A percentile compares a stretch with the other conserved stretches of the same genome.
Conservation (phyloP, 2,329 filamentous ascomycete species). For the Rachicladosporium sp. region DNA sequence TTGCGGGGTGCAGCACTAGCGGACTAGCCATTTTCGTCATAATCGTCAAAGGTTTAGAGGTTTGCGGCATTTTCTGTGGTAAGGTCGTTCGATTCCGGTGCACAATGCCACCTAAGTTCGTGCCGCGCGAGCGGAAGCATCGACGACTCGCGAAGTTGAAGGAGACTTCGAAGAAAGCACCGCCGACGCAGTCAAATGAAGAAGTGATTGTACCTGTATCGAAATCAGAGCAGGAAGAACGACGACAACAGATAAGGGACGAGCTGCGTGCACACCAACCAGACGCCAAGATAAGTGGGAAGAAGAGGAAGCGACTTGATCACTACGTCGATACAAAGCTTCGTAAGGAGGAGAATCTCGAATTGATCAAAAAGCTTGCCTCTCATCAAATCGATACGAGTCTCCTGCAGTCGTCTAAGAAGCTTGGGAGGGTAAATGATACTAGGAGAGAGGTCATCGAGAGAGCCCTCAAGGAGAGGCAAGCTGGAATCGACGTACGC, state of each 20-base stretch:
- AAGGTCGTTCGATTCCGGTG: not conserved
- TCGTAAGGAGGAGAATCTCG: slow-evolving; percentile 82
- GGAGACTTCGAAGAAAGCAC: not conserved
- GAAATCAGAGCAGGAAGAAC: slow-evolving; percentile 42
- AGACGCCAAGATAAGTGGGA: slow-evolving; percentile 45
- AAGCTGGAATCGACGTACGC: slow-evolving; percentile 48
- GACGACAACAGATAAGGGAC: slow-evolving; percentile 39
- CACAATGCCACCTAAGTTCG: slow-evolving; percentile 35
- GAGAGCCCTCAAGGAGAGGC: slow-evolving; percentile 51
- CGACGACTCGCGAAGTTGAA: slow-evolving; percentile 50
- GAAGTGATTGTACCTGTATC: slow-evolving; percentile 33
- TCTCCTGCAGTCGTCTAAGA: slow-evolving; percentile 64
- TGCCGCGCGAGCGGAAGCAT: slow-evolving; percentile 48
- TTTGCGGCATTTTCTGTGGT: no score
- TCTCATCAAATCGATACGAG: slow-evolving; percentile 69
- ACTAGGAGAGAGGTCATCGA: slow-evolving; percentile 58
- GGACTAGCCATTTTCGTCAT: no score
- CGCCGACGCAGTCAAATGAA: slow-evolving; percentile 42
- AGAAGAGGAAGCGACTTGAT: slow-evolving; percentile 56
- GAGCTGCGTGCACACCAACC: slow-evolving; percentile 43
- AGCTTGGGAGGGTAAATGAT: slow-evolving; percentile 59
- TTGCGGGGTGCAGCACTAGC: no score
- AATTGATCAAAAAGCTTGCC: slow-evolving; percentile 71
- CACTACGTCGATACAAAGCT: slow-evolving; percentile 81
- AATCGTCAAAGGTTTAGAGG: no score